Evolutionary conservation across 2,329 filamentous ascomycete genomes (phyloP).

Genomic region (Paecilomyces dactylethromorphus): DNA sequence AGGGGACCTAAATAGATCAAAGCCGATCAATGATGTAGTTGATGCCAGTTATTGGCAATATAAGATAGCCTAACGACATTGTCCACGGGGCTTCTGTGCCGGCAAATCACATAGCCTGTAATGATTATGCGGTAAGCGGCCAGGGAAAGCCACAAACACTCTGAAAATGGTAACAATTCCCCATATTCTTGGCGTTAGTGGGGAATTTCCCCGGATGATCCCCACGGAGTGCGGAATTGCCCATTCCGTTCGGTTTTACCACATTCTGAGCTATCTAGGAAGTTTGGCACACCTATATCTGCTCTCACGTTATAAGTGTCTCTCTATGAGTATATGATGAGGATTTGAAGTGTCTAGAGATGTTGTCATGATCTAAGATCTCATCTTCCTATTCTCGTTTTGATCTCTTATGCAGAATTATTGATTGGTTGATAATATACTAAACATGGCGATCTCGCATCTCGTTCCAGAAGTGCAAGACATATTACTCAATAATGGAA

Average conservation of each 20-base stretch:
- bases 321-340: background rate
- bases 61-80: no score
- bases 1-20: no score
- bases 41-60: no score
- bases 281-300: background rate
- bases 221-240: background rate
- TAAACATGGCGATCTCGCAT: background rate
- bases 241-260: background rate
- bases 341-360: background rate
- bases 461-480: background rate
- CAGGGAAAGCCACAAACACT: background rate
- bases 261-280: background rate
- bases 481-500: background rate
- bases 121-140: no score
- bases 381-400: background rate
- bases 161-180: background rate
- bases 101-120: no score
- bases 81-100: no score
- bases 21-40: no score
- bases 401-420: background rate
- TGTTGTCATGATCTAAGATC: background rate
- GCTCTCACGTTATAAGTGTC: background rate
- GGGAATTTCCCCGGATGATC: background rate
- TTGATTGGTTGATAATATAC: background rate
- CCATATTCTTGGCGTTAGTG: background rate